Base-by-base conservation (phyloP, 495 filamentous ascomycete species). In the Xylaria scruposa region DNA sequence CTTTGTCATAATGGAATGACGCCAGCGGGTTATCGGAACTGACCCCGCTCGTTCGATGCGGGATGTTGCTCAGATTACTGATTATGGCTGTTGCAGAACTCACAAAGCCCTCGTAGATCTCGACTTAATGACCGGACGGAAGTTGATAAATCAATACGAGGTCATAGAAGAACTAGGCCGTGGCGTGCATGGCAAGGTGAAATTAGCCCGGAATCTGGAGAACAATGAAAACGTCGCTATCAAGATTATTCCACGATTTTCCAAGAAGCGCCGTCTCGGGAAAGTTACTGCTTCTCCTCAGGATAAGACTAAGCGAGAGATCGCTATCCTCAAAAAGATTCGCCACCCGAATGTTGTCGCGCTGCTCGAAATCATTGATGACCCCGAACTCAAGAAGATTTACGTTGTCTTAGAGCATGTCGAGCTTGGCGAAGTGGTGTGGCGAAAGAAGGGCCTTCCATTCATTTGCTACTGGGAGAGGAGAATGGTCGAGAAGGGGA, bases 261-360 rank as follows among this genome's bases (percentile, higher is more conserved):
- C 97, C 66, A 97, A 94, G 80, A 93, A 92, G 71, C 90, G 94
- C 47, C 93, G 94, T 17, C 85, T 99, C n/a, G 96, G 97, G 26
- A 88, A 88, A 77, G 85, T 89, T 70, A 87, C 84, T 4, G 85
- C 85, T 61, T 84, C 84, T 36, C 91, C 93, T 26, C 93, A 95
- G 76, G 93, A 97, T 78, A 97, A 98, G 84, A 95, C 97, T 70
- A 97, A 97, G 84, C 91, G 91, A 78, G 96, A 99, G 83, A 95
- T 99, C 72, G 96, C 96, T 73, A 98, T 99, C 68, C 83, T 99
- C 71, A 99, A 99, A 81, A 98, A 98, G 85, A 96, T 95, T 56
- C 91, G 94, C 17, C 96, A 99, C 81, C 91, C 93, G 19, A 97
- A 98, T 73, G 92, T 99, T 51, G 97, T 98, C 71, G 94, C 92